These are phyloP conservation scores for Colletotrichum gloeosporioides DNA, from an alignment of 2,329 filamentous ascomycete genomes.

Conservation along the genomic window DNA sequence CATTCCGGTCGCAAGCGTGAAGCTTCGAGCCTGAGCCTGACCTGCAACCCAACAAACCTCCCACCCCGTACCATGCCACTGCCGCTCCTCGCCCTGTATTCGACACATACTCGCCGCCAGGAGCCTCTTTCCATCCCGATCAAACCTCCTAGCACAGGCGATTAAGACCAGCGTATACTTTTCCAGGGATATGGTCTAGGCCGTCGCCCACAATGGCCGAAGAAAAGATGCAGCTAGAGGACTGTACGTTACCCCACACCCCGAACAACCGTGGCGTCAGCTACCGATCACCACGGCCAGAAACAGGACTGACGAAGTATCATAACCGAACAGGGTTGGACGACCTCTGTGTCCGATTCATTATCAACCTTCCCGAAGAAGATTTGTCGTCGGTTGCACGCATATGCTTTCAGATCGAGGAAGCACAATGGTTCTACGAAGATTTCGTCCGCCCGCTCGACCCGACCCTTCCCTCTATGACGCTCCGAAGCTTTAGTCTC, in stretches of 20 bases:
- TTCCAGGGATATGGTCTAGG: constrained; percentile 14
- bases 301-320: constrained; percentile 14
- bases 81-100: not conserved
- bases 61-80: constrained; percentile 12
- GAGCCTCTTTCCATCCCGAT: not conserved
- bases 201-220: constrained; percentile 69
- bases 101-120: constrained; percentile 12
- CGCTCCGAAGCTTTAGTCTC: constrained; percentile 83
- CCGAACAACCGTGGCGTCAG: not conserved
- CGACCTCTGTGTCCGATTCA: constrained; percentile 97
- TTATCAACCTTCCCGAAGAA: constrained; percentile 93
- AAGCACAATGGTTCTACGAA: constrained; percentile 99
- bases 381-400: constrained; percentile 89
- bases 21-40: constrained; percentile 19
- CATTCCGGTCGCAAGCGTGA: constrained; percentile 16
- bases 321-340: constrained; percentile 75
- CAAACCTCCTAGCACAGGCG: not conserved
- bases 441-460: constrained; percentile 95
- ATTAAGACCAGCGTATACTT: not conserved
- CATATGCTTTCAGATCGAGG: constrained; percentile 98
- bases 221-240: constrained; percentile 85
- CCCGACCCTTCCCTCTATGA: constrained; percentile 82
- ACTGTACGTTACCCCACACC: constrained; percentile 65
- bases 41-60: not conserved
- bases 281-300: not conserved